These are phyloP conservation scores for Penicillium taxi DNA, from an alignment of 495 filamentous ascomycete species.

Conservation along the genomic window DNA sequence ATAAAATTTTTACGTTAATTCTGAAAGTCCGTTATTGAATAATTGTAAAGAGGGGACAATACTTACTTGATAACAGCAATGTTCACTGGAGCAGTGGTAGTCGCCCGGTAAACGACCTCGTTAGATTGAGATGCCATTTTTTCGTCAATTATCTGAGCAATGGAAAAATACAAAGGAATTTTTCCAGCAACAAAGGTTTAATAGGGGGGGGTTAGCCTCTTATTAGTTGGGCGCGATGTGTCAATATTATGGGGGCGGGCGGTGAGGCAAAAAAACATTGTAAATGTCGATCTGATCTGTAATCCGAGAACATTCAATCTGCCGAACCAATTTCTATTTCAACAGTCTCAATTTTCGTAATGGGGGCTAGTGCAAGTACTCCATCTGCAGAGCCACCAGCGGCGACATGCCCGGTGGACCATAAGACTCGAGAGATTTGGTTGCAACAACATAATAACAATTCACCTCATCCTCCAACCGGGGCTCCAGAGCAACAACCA, in stretches of 20 bases:
- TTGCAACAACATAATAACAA: conserved; percentile 47
- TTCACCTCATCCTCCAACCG: conserved; percentile 23
- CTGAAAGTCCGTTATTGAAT: conserved; percentile 4
- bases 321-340: too few relatives aligned
- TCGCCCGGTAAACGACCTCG: conserved; percentile 68
- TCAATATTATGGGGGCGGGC: conserved; percentile 18
- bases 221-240: conserved; percentile 11
- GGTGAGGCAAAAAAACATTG: conserved; percentile 30
- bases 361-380: conserved; percentile 39
- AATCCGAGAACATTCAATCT: too few relatives aligned
- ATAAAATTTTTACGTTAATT: conserved; percentile 18
- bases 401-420: conserved; percentile 73
- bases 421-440: conserved; percentile 78
- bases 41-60: conserved; percentile 13
- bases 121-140: conserved; percentile 39
- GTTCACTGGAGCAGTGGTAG: conserved; percentile 95
- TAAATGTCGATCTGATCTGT: too few relatives aligned
- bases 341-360: conserved; percentile 11
- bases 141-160: not conserved
- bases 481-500: conserved; percentile 22
- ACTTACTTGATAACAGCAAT: conserved; percentile 96
- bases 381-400: conserved; percentile 25
- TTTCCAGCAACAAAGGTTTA: conserved; percentile 2
- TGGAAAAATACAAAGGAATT: conserved; percentile 2
- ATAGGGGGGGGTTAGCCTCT: conserved; percentile 8